Percentiles rank a stretch among this genome's conserved stretches.
phyloP scores from a whole-genome alignment of 2,329 filamentous ascomycete species.

The Claviceps paspali region DNA sequence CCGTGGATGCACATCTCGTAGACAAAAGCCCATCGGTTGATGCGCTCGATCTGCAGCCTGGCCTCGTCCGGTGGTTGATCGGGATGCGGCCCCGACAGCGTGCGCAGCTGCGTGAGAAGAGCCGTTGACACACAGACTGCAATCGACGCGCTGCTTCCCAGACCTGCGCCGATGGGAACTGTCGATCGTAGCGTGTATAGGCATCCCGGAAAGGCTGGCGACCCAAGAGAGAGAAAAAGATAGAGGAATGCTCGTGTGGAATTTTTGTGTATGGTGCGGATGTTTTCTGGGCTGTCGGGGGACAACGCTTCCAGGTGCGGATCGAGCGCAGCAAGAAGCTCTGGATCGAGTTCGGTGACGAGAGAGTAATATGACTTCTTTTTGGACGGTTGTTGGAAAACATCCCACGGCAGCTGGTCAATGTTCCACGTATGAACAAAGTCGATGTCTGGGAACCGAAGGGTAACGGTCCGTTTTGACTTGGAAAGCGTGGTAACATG shows the following conservation, averaged over 20 bases:
- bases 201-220: constrained; percentile 61
- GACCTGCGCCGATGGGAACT: constrained; percentile 78
- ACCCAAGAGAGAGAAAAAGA: constrained; percentile 77
- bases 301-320: constrained; percentile 66
- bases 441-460: constrained; percentile 83
- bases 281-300: constrained; percentile 44
- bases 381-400: constrained; percentile 66
- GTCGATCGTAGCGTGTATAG: constrained; percentile 87
- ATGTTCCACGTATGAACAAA: constrained; percentile 90
- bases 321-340: constrained; percentile 66
- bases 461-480: constrained; percentile 70
- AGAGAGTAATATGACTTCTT: constrained; percentile 93
- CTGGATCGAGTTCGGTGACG: constrained; percentile 67
- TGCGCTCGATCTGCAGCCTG: constrained; percentile 79
- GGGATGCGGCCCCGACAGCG: constrained; percentile 76
- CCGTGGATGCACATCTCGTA: constrained; percentile 95
- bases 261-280: constrained; percentile 69
- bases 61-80: constrained; percentile 82
- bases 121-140: constrained; percentile 77
- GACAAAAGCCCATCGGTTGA: constrained; percentile 96
- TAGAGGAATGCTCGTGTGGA: constrained; percentile 83
- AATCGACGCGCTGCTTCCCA: constrained; percentile 90
- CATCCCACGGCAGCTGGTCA: constrained; percentile 72
- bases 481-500: constrained; percentile 91
- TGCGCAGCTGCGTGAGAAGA: constrained; percentile 73